A percentile compares a stretch with the other conserved stretches of the same genome.
phyloP scores from a whole-genome alignment of 139 green algal genomes.

The Zygnema circumcarinatum region DNA sequence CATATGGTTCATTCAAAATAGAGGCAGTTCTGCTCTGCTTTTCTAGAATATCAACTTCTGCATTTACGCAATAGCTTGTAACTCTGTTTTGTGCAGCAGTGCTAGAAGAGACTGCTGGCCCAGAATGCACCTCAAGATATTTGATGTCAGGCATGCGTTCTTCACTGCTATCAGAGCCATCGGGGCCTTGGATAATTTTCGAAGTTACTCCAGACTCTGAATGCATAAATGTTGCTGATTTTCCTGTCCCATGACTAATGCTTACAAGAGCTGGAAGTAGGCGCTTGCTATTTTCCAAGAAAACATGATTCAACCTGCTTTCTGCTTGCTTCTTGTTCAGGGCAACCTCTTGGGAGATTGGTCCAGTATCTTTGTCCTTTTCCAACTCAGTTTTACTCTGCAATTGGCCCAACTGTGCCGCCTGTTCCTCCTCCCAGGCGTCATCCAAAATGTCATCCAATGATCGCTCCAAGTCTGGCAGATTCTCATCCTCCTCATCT shows the following conservation, averaged over 20 bases:
- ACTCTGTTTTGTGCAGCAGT: too few species aligned
- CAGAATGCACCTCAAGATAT: too few species aligned
- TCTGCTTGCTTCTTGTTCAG: neutral
- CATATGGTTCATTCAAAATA: too few species aligned
- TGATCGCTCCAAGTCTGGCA: constrained; percentile 8
- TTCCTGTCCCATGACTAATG: neutral
- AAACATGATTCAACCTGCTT: neutral
- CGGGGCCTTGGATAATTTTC: too few species aligned
- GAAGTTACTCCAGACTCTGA: too few species aligned
- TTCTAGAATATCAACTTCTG: too few species aligned
- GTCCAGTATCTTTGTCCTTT: neutral
- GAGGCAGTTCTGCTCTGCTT: too few species aligned
- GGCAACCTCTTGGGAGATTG: neutral
- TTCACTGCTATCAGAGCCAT: too few species aligned
- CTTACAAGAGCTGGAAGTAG: neutral
- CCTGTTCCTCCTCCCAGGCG: neutral
- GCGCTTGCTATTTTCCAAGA: neutral
- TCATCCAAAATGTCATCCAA: constrained; percentile 20
- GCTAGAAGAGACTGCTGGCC: too few species aligned
- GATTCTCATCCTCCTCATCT: constrained; percentile 11
- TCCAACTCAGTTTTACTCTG: neutral
- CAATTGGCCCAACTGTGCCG: neutral
- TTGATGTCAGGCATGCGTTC: too few species aligned
- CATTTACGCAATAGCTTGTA: too few species aligned
- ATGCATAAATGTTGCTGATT: neutral